Evolutionary conservation across 257 asterid species (phyloP).

Genomic region (Solanum infundibuliforme): DNA sequence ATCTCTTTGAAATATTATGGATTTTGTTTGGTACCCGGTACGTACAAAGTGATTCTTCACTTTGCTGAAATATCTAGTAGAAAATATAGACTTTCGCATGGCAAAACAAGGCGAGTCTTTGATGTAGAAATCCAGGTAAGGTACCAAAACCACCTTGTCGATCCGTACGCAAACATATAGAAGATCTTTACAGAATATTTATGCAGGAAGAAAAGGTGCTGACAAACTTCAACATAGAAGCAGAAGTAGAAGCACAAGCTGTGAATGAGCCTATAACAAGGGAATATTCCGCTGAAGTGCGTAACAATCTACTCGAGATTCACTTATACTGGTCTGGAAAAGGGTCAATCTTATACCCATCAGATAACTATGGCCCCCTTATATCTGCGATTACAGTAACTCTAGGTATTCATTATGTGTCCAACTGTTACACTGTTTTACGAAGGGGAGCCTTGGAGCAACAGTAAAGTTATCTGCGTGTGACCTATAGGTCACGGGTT

Average conservation of each 20-base stretch:
- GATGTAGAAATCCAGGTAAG: constrained; percentile 17
- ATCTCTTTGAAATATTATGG: constrained; percentile 24
- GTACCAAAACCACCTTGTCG: neutral
- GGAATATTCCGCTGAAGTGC: neutral
- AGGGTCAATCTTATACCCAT: neutral
- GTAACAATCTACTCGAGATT: constrained; percentile 1
- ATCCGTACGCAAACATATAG: no score
- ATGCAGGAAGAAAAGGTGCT: neutral
- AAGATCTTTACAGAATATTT: neutral
- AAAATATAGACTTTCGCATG: neutral
- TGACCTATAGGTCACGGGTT: neutral
- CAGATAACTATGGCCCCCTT: constrained; percentile 3
- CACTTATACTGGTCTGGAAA: constrained; percentile 21
- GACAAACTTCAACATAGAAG: constrained; percentile 6
- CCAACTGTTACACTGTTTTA: neutral
- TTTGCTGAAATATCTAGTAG: constrained; percentile 13
- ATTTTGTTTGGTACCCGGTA: constrained; percentile 7
- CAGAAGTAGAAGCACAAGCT: neutral
- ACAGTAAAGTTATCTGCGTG: neutral
- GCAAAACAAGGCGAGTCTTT: constrained; percentile 5
- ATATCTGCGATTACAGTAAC: constrained; percentile 13
- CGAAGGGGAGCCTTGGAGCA: neutral
- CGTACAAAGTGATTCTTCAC: constrained; percentile 8
- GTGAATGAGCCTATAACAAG: neutral
- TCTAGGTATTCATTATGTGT: constrained; percentile 8